Evolutionary conservation across 208 protist genomes (phyloP).

Genomic region (Tritrichomonas foetus): DNA sequence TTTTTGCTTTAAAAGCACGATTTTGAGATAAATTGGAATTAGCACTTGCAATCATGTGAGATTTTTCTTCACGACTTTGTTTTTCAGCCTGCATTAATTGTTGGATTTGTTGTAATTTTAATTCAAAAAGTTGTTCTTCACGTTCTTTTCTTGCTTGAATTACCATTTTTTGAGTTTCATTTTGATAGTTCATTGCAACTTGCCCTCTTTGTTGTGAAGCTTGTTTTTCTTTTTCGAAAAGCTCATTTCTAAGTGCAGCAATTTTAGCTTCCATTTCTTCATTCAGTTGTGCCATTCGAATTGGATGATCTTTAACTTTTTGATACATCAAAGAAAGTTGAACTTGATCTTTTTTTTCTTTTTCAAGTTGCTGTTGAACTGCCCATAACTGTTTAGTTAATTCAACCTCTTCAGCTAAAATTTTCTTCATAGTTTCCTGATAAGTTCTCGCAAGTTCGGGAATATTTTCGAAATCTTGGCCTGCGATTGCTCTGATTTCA

Average conservation of each 20-base stretch:
- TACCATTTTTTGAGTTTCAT: neutral
- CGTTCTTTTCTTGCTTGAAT: neutral
- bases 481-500: neutral
- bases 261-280: constrained; percentile 18
- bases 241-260: neutral
- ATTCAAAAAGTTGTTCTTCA: neutral
- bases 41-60: neutral
- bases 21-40: neutral
- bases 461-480: constrained; percentile 25
- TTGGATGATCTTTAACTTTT: constrained; percentile 8
- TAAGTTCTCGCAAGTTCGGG: neutral
- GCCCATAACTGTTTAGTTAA: neutral
- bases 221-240: constrained; percentile 11
- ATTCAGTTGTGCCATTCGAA: neutral
- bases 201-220: neutral
- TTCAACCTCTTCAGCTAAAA: neutral
- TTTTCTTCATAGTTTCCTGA: neutral
- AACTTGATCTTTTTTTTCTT: constrained; percentile 33
- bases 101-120: neutral
- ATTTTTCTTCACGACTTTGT: neutral
- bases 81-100: neutral
- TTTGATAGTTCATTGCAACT: neutral
- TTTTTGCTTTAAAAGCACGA: neutral
- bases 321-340: neutral
- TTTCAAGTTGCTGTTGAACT: neutral